Evolutionary conservation across 2,329 filamentous ascomycete species (phyloP).

Genomic region (Macrophomina tecta): DNA sequence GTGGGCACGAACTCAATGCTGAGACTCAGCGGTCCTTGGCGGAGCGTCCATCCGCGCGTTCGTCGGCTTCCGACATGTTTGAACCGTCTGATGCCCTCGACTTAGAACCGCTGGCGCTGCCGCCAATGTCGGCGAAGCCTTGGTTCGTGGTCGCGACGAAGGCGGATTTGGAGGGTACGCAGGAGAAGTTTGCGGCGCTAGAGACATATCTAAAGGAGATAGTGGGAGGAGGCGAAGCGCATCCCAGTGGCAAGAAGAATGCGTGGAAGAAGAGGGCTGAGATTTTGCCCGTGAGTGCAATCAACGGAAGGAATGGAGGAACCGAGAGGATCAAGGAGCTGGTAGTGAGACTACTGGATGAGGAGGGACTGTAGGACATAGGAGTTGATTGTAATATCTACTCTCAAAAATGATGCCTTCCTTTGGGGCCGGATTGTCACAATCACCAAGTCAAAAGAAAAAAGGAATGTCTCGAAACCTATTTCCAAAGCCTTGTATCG

Average conservation of each 20-base stretch:
- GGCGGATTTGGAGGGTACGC: conserved; percentile 79
- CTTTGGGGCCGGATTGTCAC: too few relatives aligned
- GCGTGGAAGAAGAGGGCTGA: conserved; percentile 64
- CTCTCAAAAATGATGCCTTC: neutral
- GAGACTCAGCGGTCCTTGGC: conserved; percentile 66
- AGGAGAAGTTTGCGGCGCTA: conserved; percentile 75
- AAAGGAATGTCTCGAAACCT: too few relatives aligned
- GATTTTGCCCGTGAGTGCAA: conserved; percentile 87
- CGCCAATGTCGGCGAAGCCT: conserved; percentile 89
- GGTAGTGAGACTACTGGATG: conserved; percentile 70
- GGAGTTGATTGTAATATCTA: neutral
- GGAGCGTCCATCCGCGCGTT: neutral
- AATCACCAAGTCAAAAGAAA: too few relatives aligned
- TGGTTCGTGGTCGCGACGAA: conserved; percentile 98
- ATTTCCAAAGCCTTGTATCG: too few relatives aligned
- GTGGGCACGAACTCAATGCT: conserved; percentile 72
- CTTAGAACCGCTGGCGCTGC: conserved; percentile 52
- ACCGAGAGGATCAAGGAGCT: conserved; percentile 76
- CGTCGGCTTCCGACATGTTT: conserved; percentile 26
- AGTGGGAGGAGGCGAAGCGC: conserved; percentile 65
- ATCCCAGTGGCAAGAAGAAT: conserved; percentile 74
- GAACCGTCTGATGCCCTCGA: conserved; percentile 31
- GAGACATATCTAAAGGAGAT: conserved; percentile 74
- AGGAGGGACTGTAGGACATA: conserved; percentile 15
- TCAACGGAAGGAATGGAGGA: conserved; percentile 73